Base-by-base conservation (phyloP, 2,329 filamentous ascomycete species). In the Fusarium coffeatum region DNA sequence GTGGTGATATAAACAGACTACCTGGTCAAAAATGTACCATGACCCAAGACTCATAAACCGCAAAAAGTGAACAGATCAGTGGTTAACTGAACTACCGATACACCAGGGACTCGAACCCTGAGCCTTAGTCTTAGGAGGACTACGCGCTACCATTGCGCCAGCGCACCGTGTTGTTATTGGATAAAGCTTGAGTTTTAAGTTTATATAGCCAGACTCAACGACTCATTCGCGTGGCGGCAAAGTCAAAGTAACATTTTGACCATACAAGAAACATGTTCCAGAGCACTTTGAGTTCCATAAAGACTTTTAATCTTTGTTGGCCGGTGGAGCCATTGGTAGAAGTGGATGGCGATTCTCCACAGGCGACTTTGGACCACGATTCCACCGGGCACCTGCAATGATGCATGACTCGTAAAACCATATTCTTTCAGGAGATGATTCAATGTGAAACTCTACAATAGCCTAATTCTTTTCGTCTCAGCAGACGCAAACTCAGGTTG, bases 41-140 rank as follows among this genome's bases (percentile, higher is more conserved):
- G 12, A 16, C 4, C 5, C 9, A 41, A 2, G 2, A 12, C 9
- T 16, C 2, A 6, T 2, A n/a, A 25, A 16, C 9, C 9, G 2
- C 22, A 41, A 51, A 51, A 51, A 51, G 2, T 1, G 18, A 15
- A 0, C 1, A 1, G 18, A 27, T 18, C 23, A 20, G 9, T 20
- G 18, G 9, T 3, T 5, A 16, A 18, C 13, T 8, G 9, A 9
- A 20, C 3, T 13, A 13, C 28, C 77, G 77, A 72, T 77, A 72
- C 71, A 79, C 77, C 77, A 78, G 78, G 78, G 78, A 80, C 77
- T 80, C 78, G 78, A 80, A 80, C 78, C 78, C 78, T 78, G 77
- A 80, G 74, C 78, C 78, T 79, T 77, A 79, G 78, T 78, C 78
- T 79, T 80, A 79, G 78, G 78, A 79, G 78, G 78, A 78, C 78